Percentiles rank a stretch among this genome's conserved stretches.
Evolutionary conservation across 257 asterid species (phyloP).

Genomic region (Nyctanthes arbortristis): DNA sequence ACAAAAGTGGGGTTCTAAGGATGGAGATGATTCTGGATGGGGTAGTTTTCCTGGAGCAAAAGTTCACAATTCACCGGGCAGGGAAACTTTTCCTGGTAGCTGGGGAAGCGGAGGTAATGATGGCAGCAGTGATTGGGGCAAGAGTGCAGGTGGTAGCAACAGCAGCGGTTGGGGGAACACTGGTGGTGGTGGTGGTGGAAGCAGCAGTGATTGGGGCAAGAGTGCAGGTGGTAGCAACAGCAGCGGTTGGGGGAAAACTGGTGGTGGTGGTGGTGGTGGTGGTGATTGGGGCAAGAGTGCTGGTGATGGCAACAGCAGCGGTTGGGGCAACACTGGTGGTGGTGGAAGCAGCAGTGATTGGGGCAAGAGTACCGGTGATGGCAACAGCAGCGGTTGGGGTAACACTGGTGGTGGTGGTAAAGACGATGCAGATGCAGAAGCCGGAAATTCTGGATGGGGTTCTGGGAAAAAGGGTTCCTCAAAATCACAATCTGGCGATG

Average conservation of each 20-base stretch:
- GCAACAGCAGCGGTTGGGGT: no score
- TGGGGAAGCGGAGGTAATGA: conserved; percentile 32
- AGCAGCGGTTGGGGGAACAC: conserved; percentile 40
- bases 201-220: conserved; percentile 3
- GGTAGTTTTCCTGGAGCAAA: conserved; percentile 61
- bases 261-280: conserved; percentile 19
- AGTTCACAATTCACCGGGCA: conserved; percentile 51
- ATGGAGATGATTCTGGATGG: no score
- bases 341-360: no score
- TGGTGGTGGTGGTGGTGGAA: conserved; percentile 22
- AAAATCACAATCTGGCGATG: no score
- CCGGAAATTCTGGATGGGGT: conserved; percentile 57
- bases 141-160: conserved; percentile 17
- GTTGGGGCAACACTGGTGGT: conserved; percentile 38
- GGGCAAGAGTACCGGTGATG: no score
- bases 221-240: conserved; percentile 23
- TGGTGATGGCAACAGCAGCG: conserved; percentile 26
- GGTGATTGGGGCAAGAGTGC: conserved; percentile 9
- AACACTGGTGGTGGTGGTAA: no score
- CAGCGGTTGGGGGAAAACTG: conserved; percentile 39
- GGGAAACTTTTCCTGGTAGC: conserved; percentile 46
- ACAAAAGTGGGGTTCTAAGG: conserved; percentile 65
- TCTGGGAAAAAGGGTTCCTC: conserved; percentile 39
- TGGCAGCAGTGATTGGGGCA: conserved; percentile 4
- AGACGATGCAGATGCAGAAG: conserved; percentile 23